phyloP scores from a whole-genome alignment of 345 rosid genomes.

The Isatis tinctoria region DNA sequence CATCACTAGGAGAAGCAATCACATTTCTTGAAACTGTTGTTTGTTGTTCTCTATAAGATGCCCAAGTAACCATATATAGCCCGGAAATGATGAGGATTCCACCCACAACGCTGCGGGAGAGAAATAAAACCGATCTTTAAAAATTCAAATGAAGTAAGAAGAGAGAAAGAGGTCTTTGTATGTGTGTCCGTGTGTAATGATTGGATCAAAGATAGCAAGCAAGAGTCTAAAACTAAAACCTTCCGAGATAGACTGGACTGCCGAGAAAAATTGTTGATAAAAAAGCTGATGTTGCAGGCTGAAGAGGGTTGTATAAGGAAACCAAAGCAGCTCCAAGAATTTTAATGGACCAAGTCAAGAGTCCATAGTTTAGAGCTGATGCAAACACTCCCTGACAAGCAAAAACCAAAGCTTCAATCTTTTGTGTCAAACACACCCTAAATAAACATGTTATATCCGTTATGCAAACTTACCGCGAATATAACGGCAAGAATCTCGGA shows the following conservation, averaged over 20 bases:
- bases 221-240: slow-evolving; percentile 37
- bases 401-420: background rate
- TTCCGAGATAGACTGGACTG: slow-evolving; percentile 86
- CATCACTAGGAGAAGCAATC: slow-evolving; percentile 23
- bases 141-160: background rate
- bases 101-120: slow-evolving; percentile 56
- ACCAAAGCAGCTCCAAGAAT: slow-evolving; percentile 92
- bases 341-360: slow-evolving; percentile 91
- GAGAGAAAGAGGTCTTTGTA: background rate
- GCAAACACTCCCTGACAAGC: slow-evolving; percentile 67
- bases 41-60: slow-evolving; percentile 53
- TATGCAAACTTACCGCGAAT: slow-evolving; percentile 61
- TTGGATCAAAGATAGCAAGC: background rate
- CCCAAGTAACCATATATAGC: slow-evolving; percentile 92
- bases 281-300: slow-evolving; percentile 81
- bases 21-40: slow-evolving; percentile 24
- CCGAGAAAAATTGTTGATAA: slow-evolving; percentile 82
- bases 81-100: slow-evolving; percentile 82
- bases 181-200: background rate
- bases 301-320: slow-evolving; percentile 91
- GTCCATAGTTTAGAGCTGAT: slow-evolving; percentile 84
- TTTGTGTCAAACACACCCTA: background rate
- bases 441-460: background rate
- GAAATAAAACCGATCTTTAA: background rate
- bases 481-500: slow-evolving; percentile 76